These are phyloP conservation scores for Agastache rugosa DNA, from an alignment of 257 asterid species.

Conservation along the genomic window DNA sequence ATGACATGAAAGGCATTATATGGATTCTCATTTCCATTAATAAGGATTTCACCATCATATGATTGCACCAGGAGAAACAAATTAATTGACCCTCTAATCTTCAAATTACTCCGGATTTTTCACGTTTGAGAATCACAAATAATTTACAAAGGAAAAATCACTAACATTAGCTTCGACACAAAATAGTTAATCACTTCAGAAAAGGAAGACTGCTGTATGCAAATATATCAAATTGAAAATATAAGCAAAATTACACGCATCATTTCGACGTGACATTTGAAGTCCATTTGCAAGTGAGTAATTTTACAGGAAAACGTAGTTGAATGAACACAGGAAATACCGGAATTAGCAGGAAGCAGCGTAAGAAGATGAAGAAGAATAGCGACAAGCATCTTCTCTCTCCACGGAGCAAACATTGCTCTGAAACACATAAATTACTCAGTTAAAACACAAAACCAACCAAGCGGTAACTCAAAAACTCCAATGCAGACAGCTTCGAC, in stretches of 20 bases:
- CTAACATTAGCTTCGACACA: too few species aligned
- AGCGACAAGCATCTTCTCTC: slow-evolving; percentile 66
- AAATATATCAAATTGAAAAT: neutral
- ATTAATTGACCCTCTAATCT: too few species aligned
- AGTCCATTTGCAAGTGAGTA: slow-evolving; percentile 17
- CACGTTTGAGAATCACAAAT: too few species aligned
- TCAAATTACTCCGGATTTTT: neutral
- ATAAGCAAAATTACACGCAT: neutral
- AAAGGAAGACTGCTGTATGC: neutral
- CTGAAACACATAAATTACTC: slow-evolving; percentile 38
- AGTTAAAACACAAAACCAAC: slow-evolving; percentile 18
- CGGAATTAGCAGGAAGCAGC: slow-evolving; percentile 60
- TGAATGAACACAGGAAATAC: slow-evolving; percentile 40
- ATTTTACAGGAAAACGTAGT: slow-evolving; percentile 5
- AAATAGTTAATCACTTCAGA: neutral
- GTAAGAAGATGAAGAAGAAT: slow-evolving; percentile 63
- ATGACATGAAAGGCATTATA: too few species aligned
- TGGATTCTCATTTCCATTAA: neutral
- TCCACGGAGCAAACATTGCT: slow-evolving; percentile 57
- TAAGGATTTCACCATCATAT: neutral
- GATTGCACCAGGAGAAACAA: neutral
- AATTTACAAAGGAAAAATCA: too few species aligned
- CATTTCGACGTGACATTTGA: neutral
- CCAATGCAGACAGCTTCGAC: slow-evolving; percentile 54
- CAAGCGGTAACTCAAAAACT: slow-evolving; percentile 45